Percentiles rank a stretch among this genome's conserved stretches.
Evolutionary conservation across 1,284 basidiomycete species (phyloP).

Genomic region (Ceratobasidium sp.): DNA sequence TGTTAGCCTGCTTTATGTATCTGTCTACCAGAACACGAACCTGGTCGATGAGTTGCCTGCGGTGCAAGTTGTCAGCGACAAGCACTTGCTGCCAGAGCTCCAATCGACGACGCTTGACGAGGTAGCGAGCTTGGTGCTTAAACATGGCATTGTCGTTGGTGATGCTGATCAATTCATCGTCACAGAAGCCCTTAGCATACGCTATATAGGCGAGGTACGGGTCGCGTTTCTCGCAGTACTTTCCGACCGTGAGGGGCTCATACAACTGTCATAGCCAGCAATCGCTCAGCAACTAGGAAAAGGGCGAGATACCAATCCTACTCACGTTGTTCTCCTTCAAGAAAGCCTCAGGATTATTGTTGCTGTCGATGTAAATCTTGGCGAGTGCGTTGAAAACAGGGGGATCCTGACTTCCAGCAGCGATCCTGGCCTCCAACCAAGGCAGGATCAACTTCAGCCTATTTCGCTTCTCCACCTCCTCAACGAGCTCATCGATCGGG

Average conservation of each 20-base stretch:
- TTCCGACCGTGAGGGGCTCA: slow-evolving; percentile 95
- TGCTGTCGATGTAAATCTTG: slow-evolving; percentile 99
- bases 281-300: not conserved
- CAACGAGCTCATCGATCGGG: slow-evolving; percentile 96
- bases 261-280: slow-evolving; percentile 70
- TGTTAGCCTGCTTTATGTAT: not conserved
- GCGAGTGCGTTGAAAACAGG: slow-evolving; percentile 97
- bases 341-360: slow-evolving; percentile 98
- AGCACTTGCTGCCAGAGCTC: slow-evolving; percentile 99
- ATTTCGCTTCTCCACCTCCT: slow-evolving; percentile 97
- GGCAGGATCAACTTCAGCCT: slow-evolving; percentile 96
- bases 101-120: slow-evolving; percentile 94
- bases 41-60: slow-evolving; percentile 95
- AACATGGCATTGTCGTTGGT: slow-evolving; percentile 99
- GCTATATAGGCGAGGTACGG: slow-evolving; percentile 99
- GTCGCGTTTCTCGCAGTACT: slow-evolving; percentile 99
- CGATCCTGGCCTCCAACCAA: slow-evolving; percentile 94
- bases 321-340: slow-evolving; percentile 97
- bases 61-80: slow-evolving; percentile 88
- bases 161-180: slow-evolving; percentile 96
- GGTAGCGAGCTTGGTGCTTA: slow-evolving; percentile 98
- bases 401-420: slow-evolving; percentile 90
- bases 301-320: slow-evolving; percentile 36
- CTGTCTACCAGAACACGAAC: slow-evolving; percentile 55
- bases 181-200: slow-evolving; percentile 99